phyloP scores from a whole-genome alignment of 129 eudicot genomes.

The Mikania micrantha region DNA sequence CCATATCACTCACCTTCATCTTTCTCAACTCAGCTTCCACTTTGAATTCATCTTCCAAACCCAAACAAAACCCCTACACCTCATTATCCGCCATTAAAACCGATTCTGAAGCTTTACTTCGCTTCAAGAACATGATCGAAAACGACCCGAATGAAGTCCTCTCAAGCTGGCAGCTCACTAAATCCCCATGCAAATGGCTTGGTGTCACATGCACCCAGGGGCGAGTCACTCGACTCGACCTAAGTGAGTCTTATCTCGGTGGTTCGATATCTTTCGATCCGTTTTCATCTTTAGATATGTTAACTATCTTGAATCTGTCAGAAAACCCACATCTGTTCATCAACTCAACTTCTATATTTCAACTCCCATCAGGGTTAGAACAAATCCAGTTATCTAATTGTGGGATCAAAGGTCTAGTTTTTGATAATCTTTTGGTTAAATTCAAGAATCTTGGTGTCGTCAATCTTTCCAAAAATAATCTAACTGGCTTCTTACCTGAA shows the following conservation, averaged over 20 bases:
- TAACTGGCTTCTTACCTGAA: conserved; percentile 58
- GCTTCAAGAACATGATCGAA: conserved; percentile 66
- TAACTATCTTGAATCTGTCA: conserved; percentile 54
- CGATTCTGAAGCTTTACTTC: conserved; percentile 48
- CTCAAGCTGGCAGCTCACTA: conserved; percentile 50
- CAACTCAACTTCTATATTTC: conserved; percentile 57
- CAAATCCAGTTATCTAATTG: conserved; percentile 52
- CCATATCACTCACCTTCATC: conserved; percentile 20
- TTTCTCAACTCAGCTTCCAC: conserved; percentile 21
- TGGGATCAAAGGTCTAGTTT: conserved; percentile 55
- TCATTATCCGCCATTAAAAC: conserved; percentile 43
- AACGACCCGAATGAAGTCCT: conserved; percentile 50
- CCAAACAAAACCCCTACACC: conserved; percentile 23
- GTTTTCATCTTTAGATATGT: conserved; percentile 57
- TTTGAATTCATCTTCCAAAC: conserved; percentile 10
- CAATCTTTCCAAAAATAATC: conserved; percentile 58
- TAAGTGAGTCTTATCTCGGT: conserved; percentile 41
- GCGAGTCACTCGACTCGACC: conserved; percentile 63
- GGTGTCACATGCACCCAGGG: conserved; percentile 61
- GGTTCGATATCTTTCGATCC: conserved; percentile 55
- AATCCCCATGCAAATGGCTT: conserved; percentile 61
- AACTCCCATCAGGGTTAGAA: conserved; percentile 56
- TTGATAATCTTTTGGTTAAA: conserved; percentile 31
- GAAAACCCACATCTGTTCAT: conserved; percentile 42
- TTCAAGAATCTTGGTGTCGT: conserved; percentile 51